Evolutionary conservation across 75 land plant genomes (phyloP), one percentile per base, ranked within the genome.

Genomic region (Sequoiadendron giganteum): DNA sequence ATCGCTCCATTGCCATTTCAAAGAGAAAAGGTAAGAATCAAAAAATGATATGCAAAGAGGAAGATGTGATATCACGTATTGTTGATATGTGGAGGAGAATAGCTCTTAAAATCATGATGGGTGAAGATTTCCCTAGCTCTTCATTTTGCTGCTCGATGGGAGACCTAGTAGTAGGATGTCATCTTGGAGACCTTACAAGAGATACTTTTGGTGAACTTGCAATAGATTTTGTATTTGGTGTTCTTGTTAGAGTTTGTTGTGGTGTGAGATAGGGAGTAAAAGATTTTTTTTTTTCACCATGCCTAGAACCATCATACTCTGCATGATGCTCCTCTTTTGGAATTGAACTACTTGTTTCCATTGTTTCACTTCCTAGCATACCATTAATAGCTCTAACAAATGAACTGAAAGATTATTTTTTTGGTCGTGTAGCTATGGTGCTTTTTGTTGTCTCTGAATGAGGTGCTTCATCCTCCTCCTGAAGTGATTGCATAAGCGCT

Each of bases 401-500:
- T 40, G 82, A 79, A 45, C 82, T 79, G 82, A 79, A 18, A 40
- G 82, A 79, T 42, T 45, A 42, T 6, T 79, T 40, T 79, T 45
- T 28, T 21, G 43, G 82, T 79, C 16, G 42, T 19, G 43, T 43
- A 21, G 82, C 43, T 79, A 19, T 78, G 7, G 42, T 78, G 81
- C 11, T 84, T 11, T 84, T 14, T 49, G 56, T 49, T n/a, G 19
- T 8, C 54, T 84, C 85, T n/a, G 85, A 84, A n/a, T 84, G 85
- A 85, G 92, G 56, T 73, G 91, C 42, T 72, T 89, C 93, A 11
- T 96, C 95, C 65, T 94, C 89, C 30, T 90, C 96, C 84, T 88
- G 92, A 25, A 96, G 86, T 48, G 96, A 96, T 87, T 94, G 94
- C 94, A 96, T 91, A 52, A 96, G 88, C 19, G 96, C 93, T 84